Evolutionary conservation across 495 filamentous ascomycete genomes (phyloP).

Genomic region (Aspergillus asperescens): DNA sequence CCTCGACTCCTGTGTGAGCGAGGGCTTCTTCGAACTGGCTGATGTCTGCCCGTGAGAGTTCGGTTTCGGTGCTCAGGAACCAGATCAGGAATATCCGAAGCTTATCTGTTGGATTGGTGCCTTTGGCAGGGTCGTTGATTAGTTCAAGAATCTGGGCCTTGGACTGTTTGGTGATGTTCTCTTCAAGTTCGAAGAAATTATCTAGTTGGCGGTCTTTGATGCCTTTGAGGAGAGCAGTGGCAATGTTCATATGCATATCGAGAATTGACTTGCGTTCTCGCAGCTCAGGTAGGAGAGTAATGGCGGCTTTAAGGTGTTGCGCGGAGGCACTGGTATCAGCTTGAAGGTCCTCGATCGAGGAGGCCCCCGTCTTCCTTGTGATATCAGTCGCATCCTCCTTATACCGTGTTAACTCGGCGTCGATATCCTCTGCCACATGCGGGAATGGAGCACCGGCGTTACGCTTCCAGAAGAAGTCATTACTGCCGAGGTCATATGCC

Average conservation of each 20-base stretch:
- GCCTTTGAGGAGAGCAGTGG: slow-evolving; percentile 76
- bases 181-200: slow-evolving; percentile 93
- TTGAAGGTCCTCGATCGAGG: slow-evolving; percentile 88
- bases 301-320: slow-evolving; percentile 91
- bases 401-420: slow-evolving; percentile 85
- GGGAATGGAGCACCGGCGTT: slow-evolving; percentile 94
- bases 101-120: slow-evolving; percentile 80
- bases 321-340: slow-evolving; percentile 83
- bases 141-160: slow-evolving; percentile 86
- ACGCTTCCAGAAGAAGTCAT: slow-evolving; percentile 95
- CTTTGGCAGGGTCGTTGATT: slow-evolving; percentile 75
- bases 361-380: slow-evolving; percentile 90
- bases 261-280: slow-evolving; percentile 85
- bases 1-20: slow-evolving; percentile 63
- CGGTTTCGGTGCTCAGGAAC: slow-evolving; percentile 92
- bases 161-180: slow-evolving; percentile 87
- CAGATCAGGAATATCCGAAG: slow-evolving; percentile 93
- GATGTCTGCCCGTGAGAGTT: slow-evolving; percentile 77
- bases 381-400: slow-evolving; percentile 94
- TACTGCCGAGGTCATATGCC: slow-evolving; percentile 81
- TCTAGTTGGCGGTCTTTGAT: slow-evolving; percentile 94
- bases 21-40: slow-evolving; percentile 83
- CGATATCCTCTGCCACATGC: slow-evolving; percentile 94
- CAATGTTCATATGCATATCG: slow-evolving; percentile 99
- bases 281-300: slow-evolving; percentile 86